These are phyloP conservation scores for Yamadazyma paraphyllophila DNA, from an alignment of 805 yeast genomes.

Conservation along the genomic window DNA sequence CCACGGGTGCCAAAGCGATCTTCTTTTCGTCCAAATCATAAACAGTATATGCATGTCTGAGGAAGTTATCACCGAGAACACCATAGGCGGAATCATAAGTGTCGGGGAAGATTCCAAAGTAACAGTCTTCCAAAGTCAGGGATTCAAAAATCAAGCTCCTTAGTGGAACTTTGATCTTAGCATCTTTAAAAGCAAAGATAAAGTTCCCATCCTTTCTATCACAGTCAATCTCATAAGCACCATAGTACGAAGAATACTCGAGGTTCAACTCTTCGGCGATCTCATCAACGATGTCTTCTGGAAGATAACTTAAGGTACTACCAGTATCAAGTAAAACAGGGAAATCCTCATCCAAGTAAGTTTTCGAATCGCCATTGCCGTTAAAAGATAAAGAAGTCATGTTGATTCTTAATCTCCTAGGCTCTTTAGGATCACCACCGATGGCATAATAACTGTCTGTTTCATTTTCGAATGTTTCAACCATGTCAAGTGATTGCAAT, in stretches of 20 bases:
- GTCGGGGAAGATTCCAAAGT: slow-evolving; percentile 21
- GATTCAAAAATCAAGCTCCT: slow-evolving; percentile 23
- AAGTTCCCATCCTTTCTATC: not conserved
- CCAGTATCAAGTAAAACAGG: slow-evolving; percentile 24
- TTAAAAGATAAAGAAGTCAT: not conserved
- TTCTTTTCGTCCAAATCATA: slow-evolving; percentile 57
- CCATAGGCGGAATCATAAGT: not conserved
- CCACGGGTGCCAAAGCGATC: slow-evolving; percentile 48
- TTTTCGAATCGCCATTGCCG: not conserved
- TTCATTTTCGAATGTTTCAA: not conserved
- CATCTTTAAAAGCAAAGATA: slow-evolving; percentile 56
- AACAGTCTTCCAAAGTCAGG: slow-evolving; percentile 17
- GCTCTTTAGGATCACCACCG: not conserved
- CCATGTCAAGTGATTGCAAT: not conserved
- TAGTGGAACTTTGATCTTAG: slow-evolving; percentile 49
- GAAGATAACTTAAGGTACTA: slow-evolving; percentile 39
- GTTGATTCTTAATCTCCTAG: slow-evolving; percentile 1
- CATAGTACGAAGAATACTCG: slow-evolving; percentile 17
- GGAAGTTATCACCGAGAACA: slow-evolving; percentile 59
- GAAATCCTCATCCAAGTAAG: slow-evolving; percentile 1
- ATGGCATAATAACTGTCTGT: not conserved
- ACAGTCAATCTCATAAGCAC: slow-evolving; percentile 3
- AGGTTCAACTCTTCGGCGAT: slow-evolving; percentile 36
- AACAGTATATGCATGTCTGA: slow-evolving; percentile 62
- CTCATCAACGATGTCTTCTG: slow-evolving; percentile 26